A percentile compares a stretch with the other conserved stretches of the same genome.
Evolutionary conservation across 2,329 filamentous ascomycete species (phyloP).

Genomic region (Cercospora brassicicola): DNA sequence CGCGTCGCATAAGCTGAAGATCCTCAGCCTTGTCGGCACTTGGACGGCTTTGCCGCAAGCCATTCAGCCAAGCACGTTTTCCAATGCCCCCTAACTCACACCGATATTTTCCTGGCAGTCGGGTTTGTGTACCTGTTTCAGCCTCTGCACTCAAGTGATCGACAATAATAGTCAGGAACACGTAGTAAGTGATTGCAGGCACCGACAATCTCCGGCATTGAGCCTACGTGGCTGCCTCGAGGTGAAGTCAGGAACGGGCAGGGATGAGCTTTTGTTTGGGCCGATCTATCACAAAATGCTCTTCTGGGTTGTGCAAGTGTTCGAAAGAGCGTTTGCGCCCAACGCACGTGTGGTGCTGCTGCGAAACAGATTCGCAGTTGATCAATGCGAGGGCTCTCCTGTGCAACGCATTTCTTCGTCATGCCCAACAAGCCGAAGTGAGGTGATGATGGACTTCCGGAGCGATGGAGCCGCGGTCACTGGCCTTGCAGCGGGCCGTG

Average conservation of each 20-base stretch:
- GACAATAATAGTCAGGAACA: background rate
- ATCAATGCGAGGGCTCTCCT: background rate
- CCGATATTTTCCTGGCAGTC: background rate
- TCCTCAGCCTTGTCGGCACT: conserved; percentile 13
- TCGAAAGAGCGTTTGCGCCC: background rate
- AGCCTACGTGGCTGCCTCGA: conserved; percentile 7
- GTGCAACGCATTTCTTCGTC: background rate
- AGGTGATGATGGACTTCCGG: background rate
- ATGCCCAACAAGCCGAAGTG: background rate
- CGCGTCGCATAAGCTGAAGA: background rate
- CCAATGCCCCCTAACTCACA: background rate
- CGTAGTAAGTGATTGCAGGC: background rate
- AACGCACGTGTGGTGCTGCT: background rate
- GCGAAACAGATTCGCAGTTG: background rate
- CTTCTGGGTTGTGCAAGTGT: background rate
- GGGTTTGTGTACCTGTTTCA: conserved; percentile 6
- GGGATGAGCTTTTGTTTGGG: conserved; percentile 2
- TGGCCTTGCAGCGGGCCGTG: background rate
- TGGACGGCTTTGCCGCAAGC: conserved; percentile 8
- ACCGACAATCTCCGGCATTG: conserved; percentile 16
- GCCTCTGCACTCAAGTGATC: conserved; percentile 1
- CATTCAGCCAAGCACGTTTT: conserved; percentile 14
- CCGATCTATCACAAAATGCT: background rate
- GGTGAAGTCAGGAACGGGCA: conserved; percentile 10
- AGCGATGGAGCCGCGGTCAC: background rate